Evolutionary conservation across 108 stramenopile genomes (phyloP), one percentile per base, ranked within the genome.

Genomic region (Conticribra weissflogii): DNA sequence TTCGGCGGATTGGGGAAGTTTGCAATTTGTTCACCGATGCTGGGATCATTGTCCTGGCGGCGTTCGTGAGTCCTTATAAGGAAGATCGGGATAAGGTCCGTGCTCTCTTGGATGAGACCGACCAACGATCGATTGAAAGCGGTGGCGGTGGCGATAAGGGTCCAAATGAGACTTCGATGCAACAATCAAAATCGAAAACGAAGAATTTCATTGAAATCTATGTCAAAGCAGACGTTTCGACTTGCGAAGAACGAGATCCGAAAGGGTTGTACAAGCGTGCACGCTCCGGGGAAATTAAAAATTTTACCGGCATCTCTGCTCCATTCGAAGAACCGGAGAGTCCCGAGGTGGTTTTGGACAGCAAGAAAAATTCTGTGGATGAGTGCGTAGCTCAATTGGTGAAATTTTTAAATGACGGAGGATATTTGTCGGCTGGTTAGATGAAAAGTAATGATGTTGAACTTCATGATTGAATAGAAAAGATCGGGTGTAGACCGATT

Each of bases 1-100:
- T 97, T 36, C 91, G 96, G n/a, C 78, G 96, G 18, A 92, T 96
- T 19, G 95, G 95, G 2, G 89, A 97, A 64, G 80, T 96, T 5
- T 83, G 94, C 48, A 87, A 88, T 56, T 76, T 96, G 44, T 92
- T 96, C 67, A 81, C 87, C n/a, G 94, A 96, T 73, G 79, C 84
- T 23, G 96, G 96, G 19, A 79, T 82, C n/a, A 91, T 97, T 51
- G 92, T 93, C 12, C 69, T 97, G 79, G 90, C 92, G 32, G 88
- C 91, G 3, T 92, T 97, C 60, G 88, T 97, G 17, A 93, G 91
- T 16, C 96, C 96, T 0, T 97, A 94, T 79, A 71, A 79, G 14
- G 62, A 65, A 17, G 94, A 94, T 66, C 83, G 96, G 21, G 92
- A 95, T 66, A 41, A 65, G 1, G 95, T 89, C 5, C 76, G 95